These are phyloP conservation scores for Coemansia guatemalensis DNA, from an alignment of 192 early-diverging fungal species.

Conservation along the genomic window DNA sequence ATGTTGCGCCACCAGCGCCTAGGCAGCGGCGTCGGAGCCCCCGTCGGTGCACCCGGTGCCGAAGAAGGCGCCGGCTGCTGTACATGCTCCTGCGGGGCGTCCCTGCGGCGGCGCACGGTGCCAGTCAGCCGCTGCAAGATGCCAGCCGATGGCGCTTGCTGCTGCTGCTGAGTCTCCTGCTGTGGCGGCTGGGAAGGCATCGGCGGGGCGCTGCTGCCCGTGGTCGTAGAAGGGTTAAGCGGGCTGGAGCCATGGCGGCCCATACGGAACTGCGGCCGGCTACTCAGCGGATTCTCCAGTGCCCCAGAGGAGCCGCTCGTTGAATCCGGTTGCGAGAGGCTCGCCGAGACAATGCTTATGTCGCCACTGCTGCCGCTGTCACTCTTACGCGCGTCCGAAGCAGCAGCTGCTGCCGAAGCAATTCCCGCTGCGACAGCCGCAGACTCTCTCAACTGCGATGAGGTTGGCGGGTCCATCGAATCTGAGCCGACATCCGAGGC, in stretches of 20 bases:
- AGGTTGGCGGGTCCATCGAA: neutral
- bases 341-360: slow-evolving; percentile 7
- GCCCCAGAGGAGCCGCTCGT: neutral
- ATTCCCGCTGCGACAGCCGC: slow-evolving; percentile 5
- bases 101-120: slow-evolving; percentile 25
- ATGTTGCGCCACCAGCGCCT: slow-evolving; percentile 55
- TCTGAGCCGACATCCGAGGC: neutral
- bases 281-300: neutral
- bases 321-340: neutral
- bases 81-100: neutral
- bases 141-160: slow-evolving; percentile 14
- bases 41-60: neutral
- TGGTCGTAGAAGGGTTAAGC: slow-evolving; percentile 36
- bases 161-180: slow-evolving; percentile 1
- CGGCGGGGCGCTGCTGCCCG: slow-evolving; percentile 39
- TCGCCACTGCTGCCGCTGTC: neutral
- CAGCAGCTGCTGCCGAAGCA: slow-evolving; percentile 9
- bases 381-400: slow-evolving; percentile 1
- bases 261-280: slow-evolving; percentile 38
- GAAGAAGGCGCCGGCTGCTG: slow-evolving; percentile 1
- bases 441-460: neutral
- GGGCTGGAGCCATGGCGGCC: slow-evolving; percentile 52
- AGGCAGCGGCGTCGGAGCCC: slow-evolving; percentile 36
- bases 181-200: slow-evolving; percentile 9
- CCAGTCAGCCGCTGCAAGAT: slow-evolving; percentile 37